phyloP scores from a whole-genome alignment of 2,329 filamentous ascomycete genomes.

The Amauroascus niger region DNA sequence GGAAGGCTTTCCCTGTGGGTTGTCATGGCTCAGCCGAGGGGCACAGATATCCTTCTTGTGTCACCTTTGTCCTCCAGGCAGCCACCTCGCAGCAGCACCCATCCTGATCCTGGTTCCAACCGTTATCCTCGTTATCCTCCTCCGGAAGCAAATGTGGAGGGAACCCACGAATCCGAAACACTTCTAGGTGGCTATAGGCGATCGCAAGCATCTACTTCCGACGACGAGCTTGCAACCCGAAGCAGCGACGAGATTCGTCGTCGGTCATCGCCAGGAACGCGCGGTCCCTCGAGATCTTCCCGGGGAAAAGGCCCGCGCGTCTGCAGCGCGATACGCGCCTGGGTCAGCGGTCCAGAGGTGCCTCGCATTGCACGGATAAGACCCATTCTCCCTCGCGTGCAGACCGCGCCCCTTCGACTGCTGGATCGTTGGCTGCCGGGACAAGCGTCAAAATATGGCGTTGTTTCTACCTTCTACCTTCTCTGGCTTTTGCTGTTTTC shows the following conservation, averaged over 20 bases:
- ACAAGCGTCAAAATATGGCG: neutral
- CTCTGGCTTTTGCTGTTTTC: conserved; percentile 30
- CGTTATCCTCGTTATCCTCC: no score
- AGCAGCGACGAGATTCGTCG: neutral
- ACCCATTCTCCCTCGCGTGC: neutral
- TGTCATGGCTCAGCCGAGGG: no score
- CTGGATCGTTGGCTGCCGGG: neutral
- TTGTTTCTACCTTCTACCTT: neutral
- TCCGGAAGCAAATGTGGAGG: neutral
- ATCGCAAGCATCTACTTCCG: neutral
- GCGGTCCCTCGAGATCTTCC: neutral
- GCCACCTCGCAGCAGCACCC: no score
- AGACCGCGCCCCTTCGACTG: neutral
- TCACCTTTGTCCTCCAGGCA: neutral
- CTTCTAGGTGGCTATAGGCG: neutral
- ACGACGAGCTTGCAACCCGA: neutral
- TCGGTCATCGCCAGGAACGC: neutral
- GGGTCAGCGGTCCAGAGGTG: neutral
- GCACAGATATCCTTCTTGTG: neutral
- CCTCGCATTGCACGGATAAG: neutral
- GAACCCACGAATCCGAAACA: neutral
- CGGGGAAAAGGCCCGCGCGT: neutral
- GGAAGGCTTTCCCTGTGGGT: no score
- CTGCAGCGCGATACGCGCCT: neutral
- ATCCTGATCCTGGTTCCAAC: neutral